Percentiles rank a stretch among this genome's conserved stretches.
Evolutionary conservation across 139 green algal genomes (phyloP).

Genomic region (Chlorella sp.): DNA sequence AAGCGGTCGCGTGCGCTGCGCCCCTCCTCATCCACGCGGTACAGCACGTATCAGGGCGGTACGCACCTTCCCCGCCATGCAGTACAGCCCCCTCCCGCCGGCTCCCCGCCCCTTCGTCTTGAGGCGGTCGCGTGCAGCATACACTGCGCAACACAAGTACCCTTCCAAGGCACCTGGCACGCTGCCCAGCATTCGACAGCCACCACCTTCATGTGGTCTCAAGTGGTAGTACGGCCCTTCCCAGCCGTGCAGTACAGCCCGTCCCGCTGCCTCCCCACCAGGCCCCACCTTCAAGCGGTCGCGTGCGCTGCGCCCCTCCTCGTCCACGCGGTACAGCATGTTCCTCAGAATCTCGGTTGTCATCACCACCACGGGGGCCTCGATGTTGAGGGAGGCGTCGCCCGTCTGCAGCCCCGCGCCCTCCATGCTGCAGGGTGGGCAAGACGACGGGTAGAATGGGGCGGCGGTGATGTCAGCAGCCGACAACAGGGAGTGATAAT

Average conservation of each 20-base stretch:
- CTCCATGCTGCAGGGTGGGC: conserved; percentile 23
- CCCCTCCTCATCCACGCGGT: conserved; percentile 60
- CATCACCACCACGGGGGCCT: conserved; percentile 90
- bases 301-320: conserved; percentile 19
- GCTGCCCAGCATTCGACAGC: too few species aligned
- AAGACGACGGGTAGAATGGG: too few species aligned
- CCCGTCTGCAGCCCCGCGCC: conserved; percentile 90
- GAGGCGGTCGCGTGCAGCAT: too few species aligned
- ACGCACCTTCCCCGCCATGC: too few species aligned
- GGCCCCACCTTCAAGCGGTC: conserved; percentile 4
- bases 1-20: not conserved
- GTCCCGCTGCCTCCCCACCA: not conserved
- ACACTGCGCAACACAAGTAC: too few species aligned
- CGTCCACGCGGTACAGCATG: conserved; percentile 89
- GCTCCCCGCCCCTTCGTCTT: too few species aligned
- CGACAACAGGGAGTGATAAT: not conserved
- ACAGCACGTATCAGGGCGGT: too few species aligned
- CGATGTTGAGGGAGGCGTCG: conserved; percentile 89
- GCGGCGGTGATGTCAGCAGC: too few species aligned
- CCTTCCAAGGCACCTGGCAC: too few species aligned
- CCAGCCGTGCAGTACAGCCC: not conserved
- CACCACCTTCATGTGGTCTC: too few species aligned
- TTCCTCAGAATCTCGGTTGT: conserved; percentile 99
- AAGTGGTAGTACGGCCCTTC: too few species aligned
- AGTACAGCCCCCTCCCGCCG: too few species aligned